A percentile compares a stretch with the other conserved stretches of the same genome.
Conservation (phyloP, 1,139 yeast species). For the Zygosaccharomyces pseudobailii region DNA sequence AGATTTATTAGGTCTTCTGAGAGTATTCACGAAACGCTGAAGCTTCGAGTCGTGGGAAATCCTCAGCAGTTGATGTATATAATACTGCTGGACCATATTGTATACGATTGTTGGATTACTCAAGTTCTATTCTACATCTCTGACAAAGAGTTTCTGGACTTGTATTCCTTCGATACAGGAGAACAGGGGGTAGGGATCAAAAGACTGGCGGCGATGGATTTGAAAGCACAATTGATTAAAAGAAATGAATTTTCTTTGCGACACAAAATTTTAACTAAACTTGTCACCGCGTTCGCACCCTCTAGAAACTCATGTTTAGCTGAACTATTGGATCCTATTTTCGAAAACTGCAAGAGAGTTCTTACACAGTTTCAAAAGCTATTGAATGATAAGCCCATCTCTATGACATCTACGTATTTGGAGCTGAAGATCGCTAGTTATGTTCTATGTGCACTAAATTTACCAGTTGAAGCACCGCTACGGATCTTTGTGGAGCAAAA, state of each 20-base stretch:
- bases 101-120: conserved; percentile 23
- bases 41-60: conserved; percentile 13
- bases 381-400: conserved; percentile 6
- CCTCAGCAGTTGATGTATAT: conserved; percentile 15
- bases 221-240: conserved; percentile 12
- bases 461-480: conserved; percentile 13
- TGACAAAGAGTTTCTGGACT: conserved; percentile 11
- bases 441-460: conserved; percentile 15
- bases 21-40: conserved; percentile 17
- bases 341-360: conserved; percentile 12
- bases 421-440: conserved; percentile 22
- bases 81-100: conserved; percentile 16
- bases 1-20: conserved; percentile 19
- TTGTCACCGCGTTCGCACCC: conserved; percentile 7
- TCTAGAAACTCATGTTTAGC: conserved; percentile 7
- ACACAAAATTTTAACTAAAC: conserved; percentile 12
- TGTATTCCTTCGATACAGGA: conserved; percentile 12
- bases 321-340: conserved; percentile 9
- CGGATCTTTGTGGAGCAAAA: conserved; percentile 9
- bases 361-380: conserved; percentile 15
- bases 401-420: conserved; percentile 12
- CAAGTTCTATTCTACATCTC: conserved; percentile 14
- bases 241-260: conserved; percentile 22
- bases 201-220: not conserved
- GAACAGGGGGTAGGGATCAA: not conserved